phyloP scores from a whole-genome alignment of 1,284 basidiomycete species.

The Fistulinella cinereoalba region DNA sequence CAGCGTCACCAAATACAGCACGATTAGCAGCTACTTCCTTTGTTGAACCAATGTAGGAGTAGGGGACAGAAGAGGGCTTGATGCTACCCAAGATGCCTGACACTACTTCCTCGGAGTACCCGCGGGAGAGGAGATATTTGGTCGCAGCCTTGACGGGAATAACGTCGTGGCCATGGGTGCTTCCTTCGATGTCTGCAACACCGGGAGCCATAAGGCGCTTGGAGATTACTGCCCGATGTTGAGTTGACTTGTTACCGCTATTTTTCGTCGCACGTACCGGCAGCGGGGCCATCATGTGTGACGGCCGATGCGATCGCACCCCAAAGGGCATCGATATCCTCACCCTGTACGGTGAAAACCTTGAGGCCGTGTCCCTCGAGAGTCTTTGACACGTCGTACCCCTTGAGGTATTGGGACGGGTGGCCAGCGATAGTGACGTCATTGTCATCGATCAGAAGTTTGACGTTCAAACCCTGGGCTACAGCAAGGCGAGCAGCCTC shows the following conservation, averaged over 20 bases:
- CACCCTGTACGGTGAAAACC: conserved; percentile 69
- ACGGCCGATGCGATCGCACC: conserved; percentile 55
- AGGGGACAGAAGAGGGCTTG: conserved; percentile 55
- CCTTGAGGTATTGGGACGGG: conserved; percentile 79
- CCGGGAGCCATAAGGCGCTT: conserved; percentile 83
- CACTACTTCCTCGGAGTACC: conserved; percentile 52
- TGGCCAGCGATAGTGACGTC: conserved; percentile 86
- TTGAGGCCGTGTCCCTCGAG: conserved; percentile 78
- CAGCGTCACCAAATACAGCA: conserved; percentile 80
- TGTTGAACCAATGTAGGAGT: conserved; percentile 64
- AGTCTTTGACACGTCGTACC: conserved; percentile 68
- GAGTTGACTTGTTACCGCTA: background rate
- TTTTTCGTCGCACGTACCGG: conserved; percentile 42
- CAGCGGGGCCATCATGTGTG: conserved; percentile 68
- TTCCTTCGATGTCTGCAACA: conserved; percentile 74
- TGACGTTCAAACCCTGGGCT: conserved; percentile 76
- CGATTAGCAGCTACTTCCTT: conserved; percentile 78
- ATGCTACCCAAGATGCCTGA: conserved; percentile 61
- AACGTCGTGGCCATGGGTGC: conserved; percentile 77
- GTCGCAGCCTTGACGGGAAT: conserved; percentile 75
- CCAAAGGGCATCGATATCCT: conserved; percentile 78
- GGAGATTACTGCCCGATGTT: conserved; percentile 46
- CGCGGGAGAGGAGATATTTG: conserved; percentile 66
- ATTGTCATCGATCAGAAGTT: conserved; percentile 84
- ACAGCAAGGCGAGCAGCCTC: conserved; percentile 84